Conservation (phyloP, 1,284 basidiomycete genomes). For the Apiotrichum mycotoxinovorans region DNA sequence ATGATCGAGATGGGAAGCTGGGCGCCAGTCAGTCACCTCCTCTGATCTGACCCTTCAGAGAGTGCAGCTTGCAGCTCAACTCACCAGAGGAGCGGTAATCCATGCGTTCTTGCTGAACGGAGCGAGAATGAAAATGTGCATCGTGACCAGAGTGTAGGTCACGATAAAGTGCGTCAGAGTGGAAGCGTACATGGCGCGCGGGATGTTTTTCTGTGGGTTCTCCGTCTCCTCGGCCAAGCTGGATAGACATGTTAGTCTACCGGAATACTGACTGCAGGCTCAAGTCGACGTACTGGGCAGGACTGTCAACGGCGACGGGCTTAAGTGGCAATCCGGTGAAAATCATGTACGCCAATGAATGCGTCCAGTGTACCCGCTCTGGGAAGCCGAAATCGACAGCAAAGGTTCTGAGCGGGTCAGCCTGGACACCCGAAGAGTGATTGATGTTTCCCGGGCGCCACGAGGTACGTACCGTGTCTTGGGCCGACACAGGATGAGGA, state of each 20-base stretch:
- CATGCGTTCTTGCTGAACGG: no score
- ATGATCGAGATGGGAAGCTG: no score
- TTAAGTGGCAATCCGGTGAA: neutral
- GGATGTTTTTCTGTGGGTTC: slow-evolving; percentile 43
- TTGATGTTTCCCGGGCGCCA: no score
- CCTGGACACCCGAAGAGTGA: neutral
- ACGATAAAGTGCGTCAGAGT: slow-evolving; percentile 17
- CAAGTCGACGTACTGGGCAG: no score
- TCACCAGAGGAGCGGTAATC: no score
- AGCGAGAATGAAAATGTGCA: no score
- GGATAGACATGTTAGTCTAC: no score
- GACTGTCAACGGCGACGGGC: neutral
- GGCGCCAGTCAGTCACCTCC: no score
- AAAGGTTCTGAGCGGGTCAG: neutral
- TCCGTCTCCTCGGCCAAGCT: slow-evolving; percentile 24
- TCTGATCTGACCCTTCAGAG: no score
- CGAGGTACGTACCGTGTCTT: neutral
- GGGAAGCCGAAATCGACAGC: neutral
- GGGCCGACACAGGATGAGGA: neutral
- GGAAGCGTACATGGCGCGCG: slow-evolving; percentile 39
- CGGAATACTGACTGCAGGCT: no score
- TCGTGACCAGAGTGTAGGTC: neutral
- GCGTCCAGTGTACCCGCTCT: neutral
- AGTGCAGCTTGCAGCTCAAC: no score
- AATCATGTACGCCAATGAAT: neutral